Evolutionary conservation across 306 rosid genomes (phyloP).

Genomic region (Vigna unguiculata): DNA sequence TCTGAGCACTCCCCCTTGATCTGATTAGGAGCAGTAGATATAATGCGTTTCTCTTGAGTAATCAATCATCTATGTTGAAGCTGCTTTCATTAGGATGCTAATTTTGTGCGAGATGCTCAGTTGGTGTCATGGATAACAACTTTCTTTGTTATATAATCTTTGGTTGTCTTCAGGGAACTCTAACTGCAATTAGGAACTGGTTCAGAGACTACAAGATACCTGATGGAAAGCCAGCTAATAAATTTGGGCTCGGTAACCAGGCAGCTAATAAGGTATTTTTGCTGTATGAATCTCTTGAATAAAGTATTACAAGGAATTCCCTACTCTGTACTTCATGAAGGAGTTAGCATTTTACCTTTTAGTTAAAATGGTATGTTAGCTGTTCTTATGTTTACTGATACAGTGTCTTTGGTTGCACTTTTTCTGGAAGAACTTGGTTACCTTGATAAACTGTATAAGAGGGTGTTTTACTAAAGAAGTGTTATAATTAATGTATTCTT

Average conservation of each 20-base stretch:
- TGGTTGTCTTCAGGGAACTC: slow-evolving; percentile 73
- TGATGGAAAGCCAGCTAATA: slow-evolving; percentile 97
- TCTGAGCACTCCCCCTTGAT: not conserved
- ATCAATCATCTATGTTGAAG: not conserved
- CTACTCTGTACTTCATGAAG: not conserved
- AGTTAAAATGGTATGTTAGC: not conserved
- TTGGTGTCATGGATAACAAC: not conserved
- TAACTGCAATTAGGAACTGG: slow-evolving; percentile 92
- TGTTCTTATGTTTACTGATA: slow-evolving; percentile 1
- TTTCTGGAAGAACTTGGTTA: slow-evolving; percentile 5
- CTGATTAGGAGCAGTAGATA: slow-evolving; percentile 13
- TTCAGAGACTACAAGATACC: slow-evolving; percentile 98
- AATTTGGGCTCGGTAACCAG: slow-evolving; percentile 90
- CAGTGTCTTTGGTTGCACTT: not conserved
- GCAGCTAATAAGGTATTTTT: slow-evolving; percentile 79
- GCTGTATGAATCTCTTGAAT: slow-evolving; percentile 8
- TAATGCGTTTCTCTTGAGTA: not conserved
- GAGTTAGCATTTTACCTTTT: slow-evolving; percentile 2
- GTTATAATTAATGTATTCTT: not conserved
- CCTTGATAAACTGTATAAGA: slow-evolving; percentile 8
- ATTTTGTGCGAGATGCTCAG: not conserved
- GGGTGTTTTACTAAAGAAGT: slow-evolving; percentile 6
- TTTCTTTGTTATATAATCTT: slow-evolving; percentile 43
- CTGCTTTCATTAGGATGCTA: not conserved
- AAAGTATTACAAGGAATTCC: slow-evolving; percentile 14